Evolutionary conservation across 257 asterid genomes (phyloP), one percentile per base, ranked within the genome.

Genomic region (Solanum clarkiae): DNA sequence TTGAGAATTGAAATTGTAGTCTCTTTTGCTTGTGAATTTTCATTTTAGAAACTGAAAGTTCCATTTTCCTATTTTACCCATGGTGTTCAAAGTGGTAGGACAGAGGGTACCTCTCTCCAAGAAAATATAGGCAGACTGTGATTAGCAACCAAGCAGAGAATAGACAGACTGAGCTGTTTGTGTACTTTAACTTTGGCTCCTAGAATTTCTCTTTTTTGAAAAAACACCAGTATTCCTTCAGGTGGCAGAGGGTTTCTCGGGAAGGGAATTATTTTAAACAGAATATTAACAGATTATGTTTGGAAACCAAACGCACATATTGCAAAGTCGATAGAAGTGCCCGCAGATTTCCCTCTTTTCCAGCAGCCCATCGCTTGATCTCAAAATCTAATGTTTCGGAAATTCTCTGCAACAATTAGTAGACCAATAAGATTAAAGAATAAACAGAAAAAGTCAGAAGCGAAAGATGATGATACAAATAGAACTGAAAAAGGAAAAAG

Each of bases 331-430:
- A 95, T 40, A 97, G 94, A 83, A 97, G 94, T 53, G 99, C 99
- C 22, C 98, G 98, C 91, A 97, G 84, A 87, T 97, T 97, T 92
- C 97, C 98, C 90, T 97, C 99, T 91, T 95, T 95, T 82, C 99
- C 98, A 75, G 99, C 98, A 84, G 99, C 96, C 99, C 99, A 97
- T 10, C 99, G 98, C 91, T 92, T 97, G 93, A 97, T 93, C 90
- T 97, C 99, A 85, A 88, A 86, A 88, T 97, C 99, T 84, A 95
- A 87, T 75, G 97, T 89, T 87, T 94, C 99, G 40, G 95, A 89
- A 84, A 91, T 87, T 86, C 99, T 95, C 99, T 97, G 98, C 44
- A 91, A 89, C 60, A 57, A 69, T 85, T 65, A 85, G 62, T 24
- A 83, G 51, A 65, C 80, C 65, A 66, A 65, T 51, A 54, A 32